Conservation (phyloP, 1,139 yeast genomes). For the Kodamaea sp. region DNA sequence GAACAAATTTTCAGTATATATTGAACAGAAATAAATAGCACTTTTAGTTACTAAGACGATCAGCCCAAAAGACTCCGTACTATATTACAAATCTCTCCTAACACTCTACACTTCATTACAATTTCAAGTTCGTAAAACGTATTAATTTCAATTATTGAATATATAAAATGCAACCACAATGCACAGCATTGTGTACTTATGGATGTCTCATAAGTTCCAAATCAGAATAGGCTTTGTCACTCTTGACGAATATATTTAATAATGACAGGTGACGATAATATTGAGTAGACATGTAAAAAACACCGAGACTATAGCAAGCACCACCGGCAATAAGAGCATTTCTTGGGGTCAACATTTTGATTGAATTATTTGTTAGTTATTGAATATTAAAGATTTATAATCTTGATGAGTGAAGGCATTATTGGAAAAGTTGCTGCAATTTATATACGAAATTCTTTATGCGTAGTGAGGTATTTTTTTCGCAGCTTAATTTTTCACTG, state of each 20-base stretch:
- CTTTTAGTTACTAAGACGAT: too few relatives aligned
- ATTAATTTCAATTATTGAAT: neutral
- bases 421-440: too few relatives aligned
- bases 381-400: neutral
- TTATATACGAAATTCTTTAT: too few relatives aligned
- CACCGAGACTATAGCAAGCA: constrained; percentile 32
- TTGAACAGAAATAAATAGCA: too few relatives aligned
- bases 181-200: too few relatives aligned
- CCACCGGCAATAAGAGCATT: constrained; percentile 36
- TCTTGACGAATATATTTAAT: constrained; percentile 27
- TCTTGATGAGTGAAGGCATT: neutral
- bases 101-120: neutral
- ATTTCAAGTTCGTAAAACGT: neutral
- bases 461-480: too few relatives aligned
- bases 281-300: constrained; percentile 32
- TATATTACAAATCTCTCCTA: neutral
- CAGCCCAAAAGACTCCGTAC: too few relatives aligned
- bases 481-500: too few relatives aligned
- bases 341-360: constrained; percentile 14
- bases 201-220: constrained; percentile 20
- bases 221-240: constrained; percentile 30
- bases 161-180: neutral
- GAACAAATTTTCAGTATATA: too few relatives aligned
- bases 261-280: constrained; percentile 32
- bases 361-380: neutral